phyloP scores from a whole-genome alignment of 1,139 yeast species.

The Candida pseudocylindracea region DNA sequence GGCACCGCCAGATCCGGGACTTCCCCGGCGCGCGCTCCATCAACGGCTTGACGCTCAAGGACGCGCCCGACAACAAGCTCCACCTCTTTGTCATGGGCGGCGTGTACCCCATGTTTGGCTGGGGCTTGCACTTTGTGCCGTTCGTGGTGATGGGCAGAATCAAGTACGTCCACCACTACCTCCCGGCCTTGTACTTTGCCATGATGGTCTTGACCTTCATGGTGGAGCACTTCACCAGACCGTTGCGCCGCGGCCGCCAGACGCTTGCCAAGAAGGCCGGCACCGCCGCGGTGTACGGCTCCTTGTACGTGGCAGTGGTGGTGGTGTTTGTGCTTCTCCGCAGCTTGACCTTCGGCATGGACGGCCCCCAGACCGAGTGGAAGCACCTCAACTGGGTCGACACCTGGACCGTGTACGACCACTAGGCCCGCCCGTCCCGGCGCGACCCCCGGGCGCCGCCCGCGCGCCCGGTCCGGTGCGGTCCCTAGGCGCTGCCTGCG shows the following conservation, averaged over 20 bases:
- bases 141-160: conserved; percentile 14
- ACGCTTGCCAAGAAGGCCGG: no score
- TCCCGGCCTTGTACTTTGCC: conserved; percentile 14
- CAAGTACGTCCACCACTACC: conserved; percentile 14
- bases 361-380: conserved; percentile 50
- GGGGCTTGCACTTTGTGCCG: conserved; percentile 13
- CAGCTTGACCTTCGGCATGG: conserved; percentile 79
- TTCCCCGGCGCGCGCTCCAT: not conserved
- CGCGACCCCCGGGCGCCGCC: no score
- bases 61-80: conserved; percentile 3
- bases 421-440: no score
- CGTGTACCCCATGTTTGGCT: conserved; percentile 11
- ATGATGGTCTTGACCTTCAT: conserved; percentile 13
- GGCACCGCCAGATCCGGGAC: conserved; percentile 13
- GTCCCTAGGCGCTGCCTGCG: no score
- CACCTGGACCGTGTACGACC: conserved; percentile 28
- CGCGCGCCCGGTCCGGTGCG: no score
- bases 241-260: conserved; percentile 1
- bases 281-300: conserved; percentile 9
- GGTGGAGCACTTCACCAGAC: conserved; percentile 9
- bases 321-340: conserved; percentile 55
- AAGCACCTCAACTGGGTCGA: conserved; percentile 52
- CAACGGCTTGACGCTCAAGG: not conserved
- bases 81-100: conserved; percentile 6
- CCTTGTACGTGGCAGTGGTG: conserved; percentile 33